phyloP scores from a whole-genome alignment of 306 rosid species.

The Quercus dentata region DNA sequence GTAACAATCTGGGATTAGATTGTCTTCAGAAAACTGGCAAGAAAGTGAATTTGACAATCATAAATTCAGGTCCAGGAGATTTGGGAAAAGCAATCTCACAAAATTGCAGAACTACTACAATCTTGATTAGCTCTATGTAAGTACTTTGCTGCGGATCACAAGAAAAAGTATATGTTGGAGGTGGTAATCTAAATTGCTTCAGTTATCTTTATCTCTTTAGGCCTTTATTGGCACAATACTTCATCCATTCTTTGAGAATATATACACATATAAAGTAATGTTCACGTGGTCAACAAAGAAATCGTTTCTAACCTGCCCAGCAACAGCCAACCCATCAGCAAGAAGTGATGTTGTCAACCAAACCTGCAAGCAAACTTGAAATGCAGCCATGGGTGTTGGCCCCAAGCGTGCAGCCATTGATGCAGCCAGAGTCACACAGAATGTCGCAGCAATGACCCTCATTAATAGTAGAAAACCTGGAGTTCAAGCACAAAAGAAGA shows the following conservation, averaged over 20 bases:
- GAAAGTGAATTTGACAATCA: not conserved
- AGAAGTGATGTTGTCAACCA: constrained; percentile 95
- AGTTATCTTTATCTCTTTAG: not conserved
- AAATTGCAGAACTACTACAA: not conserved
- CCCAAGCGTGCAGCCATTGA: constrained; percentile 92
- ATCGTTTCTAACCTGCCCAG: constrained; percentile 76
- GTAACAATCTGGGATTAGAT: not conserved
- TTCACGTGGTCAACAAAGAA: not conserved
- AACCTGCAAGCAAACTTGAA: constrained; percentile 92
- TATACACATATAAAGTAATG: not conserved
- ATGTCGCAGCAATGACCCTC: constrained; percentile 94
- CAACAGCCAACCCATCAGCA: constrained; percentile 95
- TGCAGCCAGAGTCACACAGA: constrained; percentile 91
- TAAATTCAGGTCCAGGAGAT: not conserved
- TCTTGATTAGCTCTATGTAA: not conserved
- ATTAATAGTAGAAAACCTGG: constrained; percentile 77
- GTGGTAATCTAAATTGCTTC: not conserved
- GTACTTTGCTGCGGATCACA: not conserved
- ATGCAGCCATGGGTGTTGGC: constrained; percentile 91
- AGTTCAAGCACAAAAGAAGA: constrained; percentile 20
- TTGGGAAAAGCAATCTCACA: not conserved
- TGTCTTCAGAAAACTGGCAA: not conserved
- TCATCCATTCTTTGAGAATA: constrained; percentile 1
- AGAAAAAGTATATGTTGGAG: not conserved
- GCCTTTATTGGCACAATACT: not conserved